Conservation (phyloP, 2,329 filamentous ascomycete genomes). For the Trichoderma lentiforme region DNA sequence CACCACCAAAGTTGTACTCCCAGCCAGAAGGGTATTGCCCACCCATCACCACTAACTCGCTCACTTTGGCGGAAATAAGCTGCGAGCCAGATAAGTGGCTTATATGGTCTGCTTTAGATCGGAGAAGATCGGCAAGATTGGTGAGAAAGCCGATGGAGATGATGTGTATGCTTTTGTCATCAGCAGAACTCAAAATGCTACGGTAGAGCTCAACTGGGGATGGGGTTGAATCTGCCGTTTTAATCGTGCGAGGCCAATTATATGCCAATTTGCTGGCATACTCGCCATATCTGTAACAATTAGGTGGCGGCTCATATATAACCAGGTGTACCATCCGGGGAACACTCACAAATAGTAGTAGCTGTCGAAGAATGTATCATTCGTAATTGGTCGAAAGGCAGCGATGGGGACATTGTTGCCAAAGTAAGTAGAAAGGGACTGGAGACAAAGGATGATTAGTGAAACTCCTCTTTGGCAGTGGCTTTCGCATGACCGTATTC, state of each 20-base stretch:
- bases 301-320: neutral
- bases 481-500: neutral
- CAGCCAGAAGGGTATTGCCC: conserved; percentile 4
- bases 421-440: conserved; percentile 7
- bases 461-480: neutral
- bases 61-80: neutral
- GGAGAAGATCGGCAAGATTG: neutral
- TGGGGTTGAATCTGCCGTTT: neutral
- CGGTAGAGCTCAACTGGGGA: neutral
- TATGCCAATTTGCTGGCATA: conserved; percentile 2
- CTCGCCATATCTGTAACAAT: neutral
- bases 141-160: conserved; percentile 1
- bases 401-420: neutral
- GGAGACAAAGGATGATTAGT: neutral
- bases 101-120: conserved; percentile 3
- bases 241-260: neutral
- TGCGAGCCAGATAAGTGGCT: neutral
- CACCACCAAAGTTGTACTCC: conserved; percentile 11
- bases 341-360: neutral
- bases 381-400: conserved; percentile 6
- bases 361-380: conserved; percentile 8
- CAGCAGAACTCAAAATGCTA: neutral
- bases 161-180: neutral
- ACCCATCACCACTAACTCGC: neutral
- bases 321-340: neutral